A percentile compares a stretch with the other conserved stretches of the same genome.
Evolutionary conservation across 2,329 filamentous ascomycete genomes (phyloP).

Genomic region (Exophiala sp.): DNA sequence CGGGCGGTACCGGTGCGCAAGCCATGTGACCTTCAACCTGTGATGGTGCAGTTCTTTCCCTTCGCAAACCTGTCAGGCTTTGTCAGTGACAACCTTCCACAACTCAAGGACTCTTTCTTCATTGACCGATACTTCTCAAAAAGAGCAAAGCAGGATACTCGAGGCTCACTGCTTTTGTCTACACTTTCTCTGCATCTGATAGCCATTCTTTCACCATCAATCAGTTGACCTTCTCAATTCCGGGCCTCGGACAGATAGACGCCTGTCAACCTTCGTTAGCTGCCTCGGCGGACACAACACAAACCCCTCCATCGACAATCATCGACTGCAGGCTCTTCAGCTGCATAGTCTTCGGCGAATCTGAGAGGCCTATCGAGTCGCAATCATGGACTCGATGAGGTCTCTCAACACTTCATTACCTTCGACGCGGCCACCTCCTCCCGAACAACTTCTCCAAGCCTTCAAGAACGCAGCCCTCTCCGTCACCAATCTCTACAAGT

Average conservation of each 20-base stretch:
- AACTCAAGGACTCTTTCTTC: too few relatives aligned
- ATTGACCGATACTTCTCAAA: too few relatives aligned
- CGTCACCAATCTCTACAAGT: conserved; percentile 95
- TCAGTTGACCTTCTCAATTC: background rate
- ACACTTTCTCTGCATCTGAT: background rate
- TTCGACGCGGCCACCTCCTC: conserved; percentile 38
- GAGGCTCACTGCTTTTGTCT: background rate
- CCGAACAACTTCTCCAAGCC: conserved; percentile 67
- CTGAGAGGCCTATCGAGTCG: background rate
- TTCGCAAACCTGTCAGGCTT: too few relatives aligned
- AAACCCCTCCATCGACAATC: conserved; percentile 6
- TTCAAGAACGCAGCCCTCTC: conserved; percentile 92
- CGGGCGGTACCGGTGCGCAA: too few relatives aligned
- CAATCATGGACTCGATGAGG: conserved; percentile 61
- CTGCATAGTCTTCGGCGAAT: background rate
- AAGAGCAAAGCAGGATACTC: background rate
- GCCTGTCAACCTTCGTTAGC: background rate
- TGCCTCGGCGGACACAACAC: conserved; percentile 4
- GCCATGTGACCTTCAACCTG: too few relatives aligned
- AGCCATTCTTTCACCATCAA: background rate
- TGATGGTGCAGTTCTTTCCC: too few relatives aligned
- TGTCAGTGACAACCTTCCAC: too few relatives aligned
- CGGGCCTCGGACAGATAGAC: background rate
- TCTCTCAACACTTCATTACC: conserved; percentile 61
- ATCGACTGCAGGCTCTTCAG: background rate